Percentiles rank a stretch among this genome's conserved stretches.
Evolutionary conservation across 441 rosid genomes (phyloP).

Genomic region (Croton setiger): DNA sequence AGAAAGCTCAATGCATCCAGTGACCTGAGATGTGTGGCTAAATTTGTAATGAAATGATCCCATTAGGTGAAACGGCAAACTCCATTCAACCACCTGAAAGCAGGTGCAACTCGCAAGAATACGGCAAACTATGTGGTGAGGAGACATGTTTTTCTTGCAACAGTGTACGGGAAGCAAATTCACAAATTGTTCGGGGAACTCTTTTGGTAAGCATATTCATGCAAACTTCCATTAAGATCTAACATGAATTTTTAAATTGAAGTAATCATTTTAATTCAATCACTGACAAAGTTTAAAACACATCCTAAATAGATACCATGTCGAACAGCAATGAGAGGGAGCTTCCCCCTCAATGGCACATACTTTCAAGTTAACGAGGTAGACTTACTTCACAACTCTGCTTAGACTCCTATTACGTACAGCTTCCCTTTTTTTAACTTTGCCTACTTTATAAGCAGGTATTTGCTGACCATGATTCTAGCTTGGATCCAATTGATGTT

Average conservation of each 20-base stretch:
- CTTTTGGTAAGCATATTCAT: constrained; percentile 56
- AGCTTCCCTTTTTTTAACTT: neutral
- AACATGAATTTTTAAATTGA: neutral
- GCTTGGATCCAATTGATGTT: constrained; percentile 74
- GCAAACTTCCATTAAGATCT: constrained; percentile 4
- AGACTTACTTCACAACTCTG: constrained; percentile 4
- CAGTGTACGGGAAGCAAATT: constrained; percentile 60
- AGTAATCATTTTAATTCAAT: neutral
- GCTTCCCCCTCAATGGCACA: constrained; percentile 94
- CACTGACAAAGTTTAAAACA: constrained; percentile 15
- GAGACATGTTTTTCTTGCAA: constrained; percentile 77
- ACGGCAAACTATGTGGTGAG: constrained; percentile 56
- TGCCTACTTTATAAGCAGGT: constrained; percentile 43
- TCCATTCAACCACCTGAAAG: constrained; percentile 63
- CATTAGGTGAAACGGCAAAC: constrained; percentile 69
- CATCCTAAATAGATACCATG: constrained; percentile 74
- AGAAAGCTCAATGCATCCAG: neutral
- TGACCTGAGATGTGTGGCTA: neutral
- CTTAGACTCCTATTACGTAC: neutral
- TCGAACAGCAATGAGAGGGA: constrained; percentile 96
- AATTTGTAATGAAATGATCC: neutral
- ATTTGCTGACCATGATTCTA: constrained; percentile 89
- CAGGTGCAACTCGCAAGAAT: constrained; percentile 44
- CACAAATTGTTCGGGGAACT: constrained; percentile 84
- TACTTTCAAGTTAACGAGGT: constrained; percentile 98